phyloP scores from a whole-genome alignment of 2,329 filamentous ascomycete genomes.

The Passalora sequoiae region DNA sequence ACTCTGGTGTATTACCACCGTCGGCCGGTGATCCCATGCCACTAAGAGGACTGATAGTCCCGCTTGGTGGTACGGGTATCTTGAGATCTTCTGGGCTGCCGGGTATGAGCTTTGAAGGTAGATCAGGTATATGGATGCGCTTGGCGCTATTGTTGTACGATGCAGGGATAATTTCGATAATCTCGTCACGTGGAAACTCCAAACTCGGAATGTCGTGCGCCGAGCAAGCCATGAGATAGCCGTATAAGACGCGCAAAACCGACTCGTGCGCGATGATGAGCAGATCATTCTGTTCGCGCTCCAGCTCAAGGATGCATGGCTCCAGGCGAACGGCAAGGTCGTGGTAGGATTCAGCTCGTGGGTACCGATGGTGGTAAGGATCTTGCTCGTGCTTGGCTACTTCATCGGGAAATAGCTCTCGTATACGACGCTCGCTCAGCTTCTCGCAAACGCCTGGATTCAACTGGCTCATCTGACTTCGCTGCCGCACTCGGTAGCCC shows the following conservation, averaged over 20 bases:
- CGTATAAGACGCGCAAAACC: constrained; percentile 92
- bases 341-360: constrained; percentile 95
- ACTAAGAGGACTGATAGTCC: constrained; percentile 38
- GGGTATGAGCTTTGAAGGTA: constrained; percentile 63
- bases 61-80: constrained; percentile 60
- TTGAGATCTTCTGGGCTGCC: constrained; percentile 74
- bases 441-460: constrained; percentile 96
- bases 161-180: constrained; percentile 97
- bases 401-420: constrained; percentile 79
- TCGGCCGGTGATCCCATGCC: constrained; percentile 35
- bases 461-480: constrained; percentile 94
- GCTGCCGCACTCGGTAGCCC: constrained; percentile 81
- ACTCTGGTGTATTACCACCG: constrained; percentile 10
- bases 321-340: constrained; percentile 96
- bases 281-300: constrained; percentile 95
- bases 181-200: constrained; percentile 91
- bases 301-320: constrained; percentile 93
- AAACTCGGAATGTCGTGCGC: constrained; percentile 89
- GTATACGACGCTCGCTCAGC: constrained; percentile 77
- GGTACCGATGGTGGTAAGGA: constrained; percentile 95
- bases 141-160: constrained; percentile 96
- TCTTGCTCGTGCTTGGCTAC: constrained; percentile 88
- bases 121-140: constrained; percentile 74
- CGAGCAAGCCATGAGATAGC: constrained; percentile 97
- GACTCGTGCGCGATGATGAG: constrained; percentile 97